phyloP scores from a whole-genome alignment of 2,329 filamentous ascomycete species.

The Mollisia scopiformis region DNA sequence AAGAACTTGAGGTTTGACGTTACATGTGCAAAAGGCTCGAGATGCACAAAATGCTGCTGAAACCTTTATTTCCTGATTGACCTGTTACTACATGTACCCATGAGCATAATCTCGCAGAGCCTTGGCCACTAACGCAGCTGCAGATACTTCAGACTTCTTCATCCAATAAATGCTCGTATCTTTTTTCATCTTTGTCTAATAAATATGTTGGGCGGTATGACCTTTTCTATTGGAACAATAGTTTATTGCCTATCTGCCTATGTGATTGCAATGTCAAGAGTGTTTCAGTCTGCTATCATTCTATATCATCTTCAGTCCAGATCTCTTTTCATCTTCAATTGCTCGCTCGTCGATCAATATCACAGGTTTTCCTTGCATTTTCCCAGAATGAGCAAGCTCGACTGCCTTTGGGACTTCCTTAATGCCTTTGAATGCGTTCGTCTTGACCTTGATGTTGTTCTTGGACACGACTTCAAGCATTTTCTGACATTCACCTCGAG shows the following conservation, averaged over 20 bases:
- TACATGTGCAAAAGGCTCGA: too few species aligned
- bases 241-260: neutral
- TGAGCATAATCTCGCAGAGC: too few species aligned
- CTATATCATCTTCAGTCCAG: constrained; percentile 26
- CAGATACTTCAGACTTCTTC: too few species aligned
- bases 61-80: too few species aligned
- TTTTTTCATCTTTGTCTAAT: too few species aligned
- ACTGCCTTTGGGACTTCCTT: constrained; percentile 54
- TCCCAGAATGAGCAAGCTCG: constrained; percentile 52
- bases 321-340: constrained; percentile 29
- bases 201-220: too few species aligned
- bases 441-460: constrained; percentile 51
- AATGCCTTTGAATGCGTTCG: constrained; percentile 54
- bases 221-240: too few species aligned
- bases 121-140: too few species aligned
- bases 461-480: constrained; percentile 52
- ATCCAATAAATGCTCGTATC: too few species aligned
- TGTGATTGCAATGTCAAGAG: neutral
- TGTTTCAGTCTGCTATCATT: neutral
- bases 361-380: constrained; percentile 57
- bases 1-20: too few species aligned
- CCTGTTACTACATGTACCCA: too few species aligned
- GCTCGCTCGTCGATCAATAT: constrained; percentile 51
- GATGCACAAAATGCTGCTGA: too few species aligned
- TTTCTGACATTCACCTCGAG: constrained; percentile 45